Conservation (phyloP, 345 rosid genomes). For the Ricinus communis region DNA sequence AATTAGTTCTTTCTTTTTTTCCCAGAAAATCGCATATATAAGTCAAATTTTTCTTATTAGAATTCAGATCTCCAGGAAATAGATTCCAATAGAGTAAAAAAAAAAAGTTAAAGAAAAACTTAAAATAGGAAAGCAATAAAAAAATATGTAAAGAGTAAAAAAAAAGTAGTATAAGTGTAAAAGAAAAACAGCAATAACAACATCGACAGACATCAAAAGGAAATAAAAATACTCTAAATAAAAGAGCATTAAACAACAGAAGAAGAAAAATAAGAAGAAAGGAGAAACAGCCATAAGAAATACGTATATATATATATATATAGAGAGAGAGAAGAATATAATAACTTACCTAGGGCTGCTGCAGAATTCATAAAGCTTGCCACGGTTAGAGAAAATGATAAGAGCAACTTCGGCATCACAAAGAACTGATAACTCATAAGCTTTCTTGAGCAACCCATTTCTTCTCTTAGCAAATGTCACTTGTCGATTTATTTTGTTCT, state of each 20-base stretch:
- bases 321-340: background rate
- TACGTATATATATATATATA: too few relatives aligned
- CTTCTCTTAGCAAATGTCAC: slow-evolving; percentile 29
- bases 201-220: too few relatives aligned
- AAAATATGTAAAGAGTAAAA: too few relatives aligned
- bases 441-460: slow-evolving; percentile 29
- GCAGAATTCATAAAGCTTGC: slow-evolving; percentile 51
- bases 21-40: background rate
- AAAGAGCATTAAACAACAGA: too few relatives aligned
- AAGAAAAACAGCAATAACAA: too few relatives aligned
- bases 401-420: slow-evolving; percentile 31
- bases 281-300: background rate
- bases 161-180: too few relatives aligned
- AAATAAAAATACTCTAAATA: too few relatives aligned
- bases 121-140: too few relatives aligned
- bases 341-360: slow-evolving; percentile 46
- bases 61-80: background rate
- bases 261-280: background rate
- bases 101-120: too few relatives aligned
- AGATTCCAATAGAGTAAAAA: too few relatives aligned
- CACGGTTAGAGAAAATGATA: slow-evolving; percentile 25
- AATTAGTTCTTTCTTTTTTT: too few relatives aligned
- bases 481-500: slow-evolving; percentile 52
- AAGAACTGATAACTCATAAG: slow-evolving; percentile 26
- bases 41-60: background rate